Evolutionary conservation across 2,329 filamentous ascomycete species (phyloP).

Genomic region (Cladosporium sp.): DNA sequence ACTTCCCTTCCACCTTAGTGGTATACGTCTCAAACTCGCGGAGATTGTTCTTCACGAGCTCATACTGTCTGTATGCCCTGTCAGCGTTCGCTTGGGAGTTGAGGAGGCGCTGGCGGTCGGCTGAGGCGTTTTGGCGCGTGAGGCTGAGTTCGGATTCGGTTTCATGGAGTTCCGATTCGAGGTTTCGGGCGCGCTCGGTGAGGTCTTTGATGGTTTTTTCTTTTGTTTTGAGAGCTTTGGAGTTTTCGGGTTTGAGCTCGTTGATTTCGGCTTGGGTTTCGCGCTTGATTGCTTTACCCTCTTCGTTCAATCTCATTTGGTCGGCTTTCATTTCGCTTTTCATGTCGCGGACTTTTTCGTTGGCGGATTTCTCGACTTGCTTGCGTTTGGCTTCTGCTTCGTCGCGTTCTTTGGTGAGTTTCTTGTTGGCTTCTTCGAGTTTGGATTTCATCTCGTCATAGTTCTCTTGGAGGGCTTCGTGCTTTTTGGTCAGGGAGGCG

Average conservation of each 20-base stretch:
- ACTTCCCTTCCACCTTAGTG: background rate
- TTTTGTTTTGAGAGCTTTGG: background rate
- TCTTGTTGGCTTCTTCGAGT: background rate
- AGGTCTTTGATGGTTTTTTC: background rate
- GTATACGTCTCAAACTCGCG: background rate
- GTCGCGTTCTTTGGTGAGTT: background rate
- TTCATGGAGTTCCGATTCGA: background rate
- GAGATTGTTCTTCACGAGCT: background rate
- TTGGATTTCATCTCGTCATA: background rate
- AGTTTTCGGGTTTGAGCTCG: background rate
- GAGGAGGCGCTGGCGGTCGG: background rate
- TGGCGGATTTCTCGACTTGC: background rate
- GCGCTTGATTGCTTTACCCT: background rate
- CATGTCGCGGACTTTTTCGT: background rate
- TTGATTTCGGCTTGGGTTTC: background rate
- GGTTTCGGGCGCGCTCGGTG: background rate
- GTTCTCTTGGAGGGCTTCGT: background rate
- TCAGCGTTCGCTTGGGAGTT: background rate
- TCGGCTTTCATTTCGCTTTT: background rate
- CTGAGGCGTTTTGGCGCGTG: background rate
- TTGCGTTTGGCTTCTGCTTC: background rate
- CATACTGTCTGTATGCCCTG: background rate
- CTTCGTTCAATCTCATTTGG: background rate
- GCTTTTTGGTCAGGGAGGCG: background rate
- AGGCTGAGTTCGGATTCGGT: background rate